phyloP scores from a whole-genome alignment of 2,329 filamentous ascomycete species.

The Venturia nashicola region DNA sequence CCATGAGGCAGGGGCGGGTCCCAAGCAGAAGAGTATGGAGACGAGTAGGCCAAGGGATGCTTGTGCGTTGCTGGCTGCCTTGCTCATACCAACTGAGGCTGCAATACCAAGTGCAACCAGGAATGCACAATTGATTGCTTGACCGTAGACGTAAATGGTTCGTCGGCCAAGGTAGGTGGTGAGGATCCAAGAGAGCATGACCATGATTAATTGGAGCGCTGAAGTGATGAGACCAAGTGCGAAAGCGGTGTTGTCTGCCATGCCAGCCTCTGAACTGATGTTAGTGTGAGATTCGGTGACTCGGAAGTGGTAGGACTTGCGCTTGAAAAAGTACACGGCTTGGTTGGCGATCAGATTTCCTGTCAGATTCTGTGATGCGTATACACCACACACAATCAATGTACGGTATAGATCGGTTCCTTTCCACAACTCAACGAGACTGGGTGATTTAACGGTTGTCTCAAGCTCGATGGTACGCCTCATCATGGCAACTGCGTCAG shows the following conservation, averaged over 20 bases:
- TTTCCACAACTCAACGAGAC: slow-evolving; percentile 42
- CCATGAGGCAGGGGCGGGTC: slow-evolving; percentile 59
- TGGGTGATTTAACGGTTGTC: slow-evolving; percentile 24
- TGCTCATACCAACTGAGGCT: slow-evolving; percentile 52
- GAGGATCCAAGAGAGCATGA: slow-evolving; percentile 65
- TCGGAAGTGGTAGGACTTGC: slow-evolving; percentile 27
- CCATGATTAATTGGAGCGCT: slow-evolving; percentile 6
- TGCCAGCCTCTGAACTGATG: slow-evolving; percentile 23
- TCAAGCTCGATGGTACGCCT: slow-evolving; percentile 76
- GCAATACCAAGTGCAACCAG: slow-evolving; percentile 76
- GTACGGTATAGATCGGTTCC: slow-evolving; percentile 69
- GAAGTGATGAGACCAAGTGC: slow-evolving; percentile 66
- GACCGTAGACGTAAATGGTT: slow-evolving; percentile 62
- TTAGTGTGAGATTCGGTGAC: slow-evolving; percentile 36
- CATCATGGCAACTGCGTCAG: slow-evolving; percentile 88
- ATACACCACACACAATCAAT: slow-evolving; percentile 50
- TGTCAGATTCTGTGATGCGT: slow-evolving; percentile 36
- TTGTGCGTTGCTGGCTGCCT: slow-evolving; percentile 44
- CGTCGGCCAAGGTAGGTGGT: slow-evolving; percentile 67
- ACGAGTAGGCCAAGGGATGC: slow-evolving; percentile 54
- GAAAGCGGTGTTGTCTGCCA: slow-evolving; percentile 22
- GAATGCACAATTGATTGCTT: slow-evolving; percentile 46
- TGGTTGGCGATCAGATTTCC: slow-evolving; percentile 36
- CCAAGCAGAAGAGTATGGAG: slow-evolving; percentile 9
- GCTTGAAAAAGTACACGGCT: slow-evolving; percentile 37